Evolutionary conservation across 495 filamentous ascomycete species (phyloP).

Genomic region (Aspergillus steynii): DNA sequence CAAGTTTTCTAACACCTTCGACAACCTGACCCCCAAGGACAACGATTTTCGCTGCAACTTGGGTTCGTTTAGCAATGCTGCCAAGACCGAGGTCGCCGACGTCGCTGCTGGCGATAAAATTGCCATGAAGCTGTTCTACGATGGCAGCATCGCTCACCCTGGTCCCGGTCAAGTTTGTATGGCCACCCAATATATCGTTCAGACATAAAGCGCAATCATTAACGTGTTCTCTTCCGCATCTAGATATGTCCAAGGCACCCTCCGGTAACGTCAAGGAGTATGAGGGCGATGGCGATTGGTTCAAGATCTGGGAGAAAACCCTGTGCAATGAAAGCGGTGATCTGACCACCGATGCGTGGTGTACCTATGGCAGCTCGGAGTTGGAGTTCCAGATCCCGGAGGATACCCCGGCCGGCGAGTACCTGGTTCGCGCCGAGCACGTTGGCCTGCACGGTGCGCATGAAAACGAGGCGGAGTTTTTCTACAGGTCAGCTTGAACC

Average conservation of each 20-base stretch:
- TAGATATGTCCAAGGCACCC: conserved; percentile 49
- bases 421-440: conserved; percentile 61
- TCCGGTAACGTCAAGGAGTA: conserved; percentile 33
- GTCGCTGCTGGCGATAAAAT: conserved; percentile 24
- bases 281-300: conserved; percentile 52
- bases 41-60: conserved; percentile 26
- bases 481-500: conserved; percentile 17
- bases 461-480: conserved; percentile 22
- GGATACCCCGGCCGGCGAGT: conserved; percentile 56
- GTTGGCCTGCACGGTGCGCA: conserved; percentile 39
- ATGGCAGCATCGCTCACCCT: conserved; percentile 19
- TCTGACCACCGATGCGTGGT: conserved; percentile 23
- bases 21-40: conserved; percentile 24
- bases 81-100: conserved; percentile 23
- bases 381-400: conserved; percentile 52
- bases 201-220: too few species aligned
- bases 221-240: conserved; percentile 22
- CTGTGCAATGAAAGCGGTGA: conserved; percentile 33
- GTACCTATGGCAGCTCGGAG: conserved; percentile 15
- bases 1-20: conserved; percentile 20
- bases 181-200: neutral
- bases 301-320: conserved; percentile 49
- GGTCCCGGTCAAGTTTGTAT: conserved; percentile 27
- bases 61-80: conserved; percentile 23
- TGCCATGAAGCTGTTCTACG: conserved; percentile 26